phyloP scores from a whole-genome alignment of 495 filamentous ascomycete genomes.

The Cenococcum geophilum region DNA sequence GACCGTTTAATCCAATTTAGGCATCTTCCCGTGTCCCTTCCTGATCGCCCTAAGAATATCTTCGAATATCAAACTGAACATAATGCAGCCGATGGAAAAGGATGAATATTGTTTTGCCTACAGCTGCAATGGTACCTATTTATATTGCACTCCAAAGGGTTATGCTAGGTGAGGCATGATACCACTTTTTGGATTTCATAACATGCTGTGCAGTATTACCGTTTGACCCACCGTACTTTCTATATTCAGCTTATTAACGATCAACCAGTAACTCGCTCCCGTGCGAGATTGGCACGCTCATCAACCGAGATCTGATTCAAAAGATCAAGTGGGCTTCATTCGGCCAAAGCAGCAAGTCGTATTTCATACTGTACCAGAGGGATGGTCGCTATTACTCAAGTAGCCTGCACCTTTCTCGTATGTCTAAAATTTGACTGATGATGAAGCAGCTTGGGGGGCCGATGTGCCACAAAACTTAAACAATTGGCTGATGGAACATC shows the following conservation, averaged over 20 bases:
- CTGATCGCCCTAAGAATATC: too few relatives aligned
- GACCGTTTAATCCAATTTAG: too few relatives aligned
- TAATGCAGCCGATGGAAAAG: background rate
- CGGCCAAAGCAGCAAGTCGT: slow-evolving; percentile 2
- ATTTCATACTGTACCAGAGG: slow-evolving; percentile 12
- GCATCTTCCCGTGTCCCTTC: too few relatives aligned
- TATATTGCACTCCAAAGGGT: slow-evolving; percentile 14
- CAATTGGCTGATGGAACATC: background rate
- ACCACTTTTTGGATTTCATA: background rate
- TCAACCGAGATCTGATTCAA: slow-evolving; percentile 1
- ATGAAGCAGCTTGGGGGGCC: background rate
- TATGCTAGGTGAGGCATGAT: slow-evolving; percentile 9
- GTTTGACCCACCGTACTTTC: too few relatives aligned
- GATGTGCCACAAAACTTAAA: background rate
- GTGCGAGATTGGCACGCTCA: background rate
- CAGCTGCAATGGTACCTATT: slow-evolving; percentile 1
- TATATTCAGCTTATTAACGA: too few relatives aligned
- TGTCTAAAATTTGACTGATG: background rate
- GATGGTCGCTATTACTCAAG: background rate
- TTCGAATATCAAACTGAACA: too few relatives aligned
- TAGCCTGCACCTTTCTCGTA: background rate
- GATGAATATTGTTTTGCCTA: slow-evolving; percentile 17
- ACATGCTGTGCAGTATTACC: too few relatives aligned
- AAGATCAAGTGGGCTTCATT: slow-evolving; percentile 14
- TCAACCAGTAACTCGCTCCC: background rate